Conservation (phyloP, 2,329 filamentous ascomycete genomes). For the Raffaelea arxii region DNA sequence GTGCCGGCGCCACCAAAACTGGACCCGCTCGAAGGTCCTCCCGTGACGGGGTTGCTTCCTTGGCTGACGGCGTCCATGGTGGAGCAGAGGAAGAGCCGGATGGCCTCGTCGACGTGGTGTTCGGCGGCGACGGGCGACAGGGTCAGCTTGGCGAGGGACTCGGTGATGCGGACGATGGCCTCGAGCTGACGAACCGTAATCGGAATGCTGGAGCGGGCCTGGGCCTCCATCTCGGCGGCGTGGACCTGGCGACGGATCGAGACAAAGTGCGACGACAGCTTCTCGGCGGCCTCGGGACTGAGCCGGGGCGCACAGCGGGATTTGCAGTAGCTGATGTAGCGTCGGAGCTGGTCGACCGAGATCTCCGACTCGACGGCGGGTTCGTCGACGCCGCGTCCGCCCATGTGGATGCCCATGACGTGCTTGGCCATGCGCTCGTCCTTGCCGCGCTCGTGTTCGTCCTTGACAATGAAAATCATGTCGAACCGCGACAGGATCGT, state of each 20-base stretch:
- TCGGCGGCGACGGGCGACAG: slow-evolving; percentile 82
- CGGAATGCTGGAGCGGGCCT: slow-evolving; percentile 84
- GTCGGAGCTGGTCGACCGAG: slow-evolving; percentile 90
- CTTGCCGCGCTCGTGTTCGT: slow-evolving; percentile 81
- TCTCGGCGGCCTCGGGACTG: slow-evolving; percentile 83
- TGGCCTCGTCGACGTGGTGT: slow-evolving; percentile 91
- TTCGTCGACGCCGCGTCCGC: slow-evolving; percentile 72
- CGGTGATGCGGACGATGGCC: slow-evolving; percentile 93
- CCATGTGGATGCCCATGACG: slow-evolving; percentile 97
- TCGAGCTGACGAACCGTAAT: slow-evolving; percentile 97
- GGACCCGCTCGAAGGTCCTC: slow-evolving; percentile 1
- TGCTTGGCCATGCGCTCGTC: slow-evolving; percentile 93
- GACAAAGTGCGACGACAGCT: slow-evolving; percentile 94
- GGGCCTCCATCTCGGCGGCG: slow-evolving; percentile 79
- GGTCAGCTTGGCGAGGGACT: slow-evolving; percentile 85
- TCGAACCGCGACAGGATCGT: slow-evolving; percentile 97
- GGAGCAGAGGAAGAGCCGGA: slow-evolving; percentile 87
- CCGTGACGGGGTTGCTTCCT: slow-evolving; percentile 42
- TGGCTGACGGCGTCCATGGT: slow-evolving; percentile 98
- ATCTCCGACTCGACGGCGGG: slow-evolving; percentile 81
- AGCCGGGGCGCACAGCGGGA: slow-evolving; percentile 90
- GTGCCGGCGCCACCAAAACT: slow-evolving; percentile 26
- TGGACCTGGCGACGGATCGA: slow-evolving; percentile 92
- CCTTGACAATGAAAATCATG: slow-evolving; percentile 98
- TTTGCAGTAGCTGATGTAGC: slow-evolving; percentile 95